Evolutionary conservation across 108 stramenopile genomes (phyloP).

Genomic region (Nitzschia sp.): DNA sequence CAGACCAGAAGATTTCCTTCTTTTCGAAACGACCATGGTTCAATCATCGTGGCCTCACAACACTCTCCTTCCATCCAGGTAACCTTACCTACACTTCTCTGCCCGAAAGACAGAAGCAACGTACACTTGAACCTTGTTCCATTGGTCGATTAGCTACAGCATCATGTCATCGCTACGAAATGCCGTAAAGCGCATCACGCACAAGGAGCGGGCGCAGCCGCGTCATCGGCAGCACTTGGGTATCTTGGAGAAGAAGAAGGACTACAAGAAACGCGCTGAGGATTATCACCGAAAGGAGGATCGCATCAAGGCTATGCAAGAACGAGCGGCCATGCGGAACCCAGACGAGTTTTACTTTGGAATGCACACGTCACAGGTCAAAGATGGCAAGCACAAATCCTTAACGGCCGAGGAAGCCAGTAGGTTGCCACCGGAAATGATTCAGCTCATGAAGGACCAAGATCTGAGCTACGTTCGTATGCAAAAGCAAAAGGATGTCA

Average conservation of each 20-base stretch:
- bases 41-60: too few species aligned
- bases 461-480: constrained; percentile 92
- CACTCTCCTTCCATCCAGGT: too few species aligned
- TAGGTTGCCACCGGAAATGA: constrained; percentile 60
- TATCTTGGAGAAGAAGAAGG: constrained; percentile 96
- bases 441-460: constrained; percentile 94
- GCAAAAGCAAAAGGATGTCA: constrained; percentile 74
- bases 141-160: too few species aligned
- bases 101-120: too few species aligned
- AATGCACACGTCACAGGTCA: constrained; percentile 89
- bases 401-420: constrained; percentile 40
- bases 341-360: constrained; percentile 99
- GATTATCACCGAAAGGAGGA: constrained; percentile 91
- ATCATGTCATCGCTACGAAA: constrained; percentile 98
- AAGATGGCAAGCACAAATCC: constrained; percentile 63
- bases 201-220: constrained; percentile 98
- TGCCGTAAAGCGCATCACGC: constrained; percentile 96
- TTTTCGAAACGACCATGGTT: too few species aligned
- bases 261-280: constrained; percentile 93
- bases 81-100: too few species aligned
- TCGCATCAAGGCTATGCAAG: constrained; percentile 65
- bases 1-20: too few species aligned
- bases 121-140: too few species aligned
- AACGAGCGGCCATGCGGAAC: constrained; percentile 90
- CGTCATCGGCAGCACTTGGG: constrained; percentile 85